Evolutionary conservation across 371 early-diverging fungal species (phyloP), one percentile per base, ranked within the genome.

Genomic region (Thermomucor indicae-seudaticae): DNA sequence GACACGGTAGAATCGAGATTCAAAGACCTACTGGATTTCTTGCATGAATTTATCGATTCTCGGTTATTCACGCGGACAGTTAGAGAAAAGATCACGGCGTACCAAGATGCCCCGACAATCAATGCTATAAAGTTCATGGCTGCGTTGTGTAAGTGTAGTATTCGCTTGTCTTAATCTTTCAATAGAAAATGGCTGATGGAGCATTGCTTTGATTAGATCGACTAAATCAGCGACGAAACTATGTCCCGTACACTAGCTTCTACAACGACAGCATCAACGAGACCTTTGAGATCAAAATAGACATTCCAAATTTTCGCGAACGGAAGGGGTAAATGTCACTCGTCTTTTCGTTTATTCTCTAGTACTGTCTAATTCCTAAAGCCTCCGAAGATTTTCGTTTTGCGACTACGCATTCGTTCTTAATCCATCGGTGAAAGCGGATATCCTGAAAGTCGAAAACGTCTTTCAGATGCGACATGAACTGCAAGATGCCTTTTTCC

Each of bases 331-430:
- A 76, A 24, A 6, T 8, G 29, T 37, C 7, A 10, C 22, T n/a
- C 29, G 49, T n/a, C n/a, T n/a, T n/a, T n/a, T n/a, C n/a, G n/a
- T n/a, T n/a, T n/a, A n/a, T n/a, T n/a, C n/a, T n/a, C n/a, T n/a
- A n/a, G n/a, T n/a, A n/a, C n/a, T n/a, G n/a, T n/a, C n/a, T n/a
- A n/a, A n/a, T 30, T n/a, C 6, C 14, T 19, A 37, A 5, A 5
- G 12, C 2, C n/a, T 28, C 16, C 8, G 2, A 57, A 80, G 78
- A 0, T 84, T 90, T 49, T 87, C 91, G 11, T 85, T 86, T 45
- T 89, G 89, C 54, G 79, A 84, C 60, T 90, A 85, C 59, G 85
- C 93, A 1, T 93, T 89, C 49, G 69, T 91, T 39, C 68, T 93
- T 14, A 84, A 80, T 39, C 81, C 92, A 3, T 74, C 81, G 12